phyloP scores from a whole-genome alignment of 139 green algal species.

The Chlorella vulgaris region DNA sequence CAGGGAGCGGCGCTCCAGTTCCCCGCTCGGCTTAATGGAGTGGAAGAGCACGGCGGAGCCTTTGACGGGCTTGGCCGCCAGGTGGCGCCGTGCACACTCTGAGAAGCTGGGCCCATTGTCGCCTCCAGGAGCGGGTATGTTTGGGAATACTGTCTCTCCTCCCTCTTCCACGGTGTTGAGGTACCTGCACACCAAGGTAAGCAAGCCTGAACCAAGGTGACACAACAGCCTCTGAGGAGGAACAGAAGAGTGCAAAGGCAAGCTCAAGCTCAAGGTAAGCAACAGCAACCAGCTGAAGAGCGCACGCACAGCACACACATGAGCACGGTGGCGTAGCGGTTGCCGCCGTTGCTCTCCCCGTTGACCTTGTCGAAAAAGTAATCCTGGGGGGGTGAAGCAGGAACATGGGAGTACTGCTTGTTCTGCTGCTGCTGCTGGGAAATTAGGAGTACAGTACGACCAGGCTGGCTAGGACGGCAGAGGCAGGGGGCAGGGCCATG shows the following conservation, averaged over 20 bases:
- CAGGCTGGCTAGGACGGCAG: background rate
- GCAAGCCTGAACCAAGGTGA: too few relatives aligned
- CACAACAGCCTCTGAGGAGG: too few relatives aligned
- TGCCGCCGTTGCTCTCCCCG: slow-evolving; percentile 62
- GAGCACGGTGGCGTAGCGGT: slow-evolving; percentile 79
- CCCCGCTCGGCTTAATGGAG: slow-evolving; percentile 56
- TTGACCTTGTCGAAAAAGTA: slow-evolving; percentile 70
- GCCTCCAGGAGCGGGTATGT: slow-evolving; percentile 62
- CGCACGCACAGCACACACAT: too few relatives aligned
- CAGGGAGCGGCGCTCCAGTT: slow-evolving; percentile 58
- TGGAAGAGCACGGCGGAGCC: slow-evolving; percentile 68
- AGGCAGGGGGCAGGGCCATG: background rate
- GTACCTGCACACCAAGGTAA: too few relatives aligned
- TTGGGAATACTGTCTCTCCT: slow-evolving; percentile 76
- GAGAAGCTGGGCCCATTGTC: slow-evolving; percentile 50
- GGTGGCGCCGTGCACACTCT: slow-evolving; percentile 62
- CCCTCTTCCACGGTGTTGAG: slow-evolving; percentile 77
- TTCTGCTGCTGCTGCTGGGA: too few relatives aligned
- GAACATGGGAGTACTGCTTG: background rate
- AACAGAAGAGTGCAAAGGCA: too few relatives aligned
- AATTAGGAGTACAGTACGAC: too few relatives aligned
- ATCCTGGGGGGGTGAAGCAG: slow-evolving; percentile 25
- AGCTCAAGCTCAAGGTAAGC: too few relatives aligned
- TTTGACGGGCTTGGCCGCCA: slow-evolving; percentile 64
- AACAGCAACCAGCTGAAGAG: too few relatives aligned